Conservation (phyloP, 2,329 filamentous ascomycete species). For the Neonectria faginata region DNA sequence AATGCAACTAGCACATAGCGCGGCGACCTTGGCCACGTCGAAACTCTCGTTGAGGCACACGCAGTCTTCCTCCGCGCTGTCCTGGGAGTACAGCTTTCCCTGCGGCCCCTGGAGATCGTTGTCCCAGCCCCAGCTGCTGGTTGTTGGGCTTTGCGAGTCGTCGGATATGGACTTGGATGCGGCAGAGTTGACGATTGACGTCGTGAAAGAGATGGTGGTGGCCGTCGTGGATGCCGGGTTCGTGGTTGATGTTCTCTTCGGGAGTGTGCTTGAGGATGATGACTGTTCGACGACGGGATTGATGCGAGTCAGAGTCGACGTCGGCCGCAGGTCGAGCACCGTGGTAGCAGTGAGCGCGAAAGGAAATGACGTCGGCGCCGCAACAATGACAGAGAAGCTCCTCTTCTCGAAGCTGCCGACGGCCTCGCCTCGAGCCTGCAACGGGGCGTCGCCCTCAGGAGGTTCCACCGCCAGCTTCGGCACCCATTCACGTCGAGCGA, state of each 20-base stretch:
- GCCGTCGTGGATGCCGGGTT: background rate
- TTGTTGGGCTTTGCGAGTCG: conserved; percentile 3
- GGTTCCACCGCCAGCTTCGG: conserved; percentile 39
- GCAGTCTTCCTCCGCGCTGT: conserved; percentile 50
- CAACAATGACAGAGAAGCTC: conserved; percentile 47
- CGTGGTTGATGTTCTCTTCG: conserved; percentile 1
- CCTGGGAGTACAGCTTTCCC: conserved; percentile 33
- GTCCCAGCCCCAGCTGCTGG: conserved; percentile 23
- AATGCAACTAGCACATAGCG: conserved; percentile 55
- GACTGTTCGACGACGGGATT: conserved; percentile 21
- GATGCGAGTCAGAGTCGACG: conserved; percentile 21
- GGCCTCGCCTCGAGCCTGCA: background rate
- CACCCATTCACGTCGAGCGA: conserved; percentile 31
- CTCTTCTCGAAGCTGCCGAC: conserved; percentile 35
- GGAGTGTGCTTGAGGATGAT: conserved; percentile 4
- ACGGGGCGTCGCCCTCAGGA: conserved; percentile 13
- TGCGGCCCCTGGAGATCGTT: conserved; percentile 29
- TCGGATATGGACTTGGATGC: background rate
- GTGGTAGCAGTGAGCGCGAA: conserved; percentile 28
- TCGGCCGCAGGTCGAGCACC: conserved; percentile 26
- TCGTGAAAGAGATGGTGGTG: conserved; percentile 18
- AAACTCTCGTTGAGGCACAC: conserved; percentile 56
- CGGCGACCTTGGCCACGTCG: conserved; percentile 53
- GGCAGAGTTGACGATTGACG: conserved; percentile 11
- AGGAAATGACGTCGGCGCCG: conserved; percentile 50